phyloP scores from a whole-genome alignment of 139 green algal species.

The Chlamydomonas applanata region DNA sequence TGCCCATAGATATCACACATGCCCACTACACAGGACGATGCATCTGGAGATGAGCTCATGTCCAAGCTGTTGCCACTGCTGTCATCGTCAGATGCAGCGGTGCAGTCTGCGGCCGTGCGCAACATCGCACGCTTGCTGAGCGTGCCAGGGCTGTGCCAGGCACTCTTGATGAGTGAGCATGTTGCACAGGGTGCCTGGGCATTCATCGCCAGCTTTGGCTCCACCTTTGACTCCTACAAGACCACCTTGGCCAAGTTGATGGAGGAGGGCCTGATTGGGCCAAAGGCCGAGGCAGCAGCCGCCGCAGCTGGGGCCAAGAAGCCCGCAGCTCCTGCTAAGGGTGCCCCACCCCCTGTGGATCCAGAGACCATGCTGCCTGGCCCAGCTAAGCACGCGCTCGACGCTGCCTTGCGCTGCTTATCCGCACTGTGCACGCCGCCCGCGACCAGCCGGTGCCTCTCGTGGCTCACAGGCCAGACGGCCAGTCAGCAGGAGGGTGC shows the following conservation, averaged over 20 bases:
- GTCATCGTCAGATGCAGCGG: too few relatives aligned
- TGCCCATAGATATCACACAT: neutral
- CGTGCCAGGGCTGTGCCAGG: too few relatives aligned
- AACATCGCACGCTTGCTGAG: too few relatives aligned
- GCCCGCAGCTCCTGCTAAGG: neutral
- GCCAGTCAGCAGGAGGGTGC: neutral
- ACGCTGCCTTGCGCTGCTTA: neutral
- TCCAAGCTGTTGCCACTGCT: too few relatives aligned
- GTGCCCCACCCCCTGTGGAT: neutral
- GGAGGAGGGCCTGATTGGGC: too few relatives aligned
- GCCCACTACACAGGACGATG: too few relatives aligned
- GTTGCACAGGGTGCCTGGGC: neutral
- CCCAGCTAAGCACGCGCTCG: conserved; percentile 23
- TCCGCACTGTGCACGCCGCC: neutral
- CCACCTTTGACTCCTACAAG: neutral
- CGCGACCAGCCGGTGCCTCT: neutral
- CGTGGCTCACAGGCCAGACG: neutral
- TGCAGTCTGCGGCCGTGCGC: too few relatives aligned
- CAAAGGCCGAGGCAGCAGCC: too few relatives aligned
- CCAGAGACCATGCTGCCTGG: conserved; percentile 1
- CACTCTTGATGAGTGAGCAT: too few relatives aligned
- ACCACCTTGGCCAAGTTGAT: neutral
- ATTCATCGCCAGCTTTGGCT: neutral
- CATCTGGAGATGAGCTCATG: too few relatives aligned
- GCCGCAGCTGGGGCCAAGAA: neutral